Conservation (phyloP, 257 asterid species). For the Penstemon newberryi region DNA sequence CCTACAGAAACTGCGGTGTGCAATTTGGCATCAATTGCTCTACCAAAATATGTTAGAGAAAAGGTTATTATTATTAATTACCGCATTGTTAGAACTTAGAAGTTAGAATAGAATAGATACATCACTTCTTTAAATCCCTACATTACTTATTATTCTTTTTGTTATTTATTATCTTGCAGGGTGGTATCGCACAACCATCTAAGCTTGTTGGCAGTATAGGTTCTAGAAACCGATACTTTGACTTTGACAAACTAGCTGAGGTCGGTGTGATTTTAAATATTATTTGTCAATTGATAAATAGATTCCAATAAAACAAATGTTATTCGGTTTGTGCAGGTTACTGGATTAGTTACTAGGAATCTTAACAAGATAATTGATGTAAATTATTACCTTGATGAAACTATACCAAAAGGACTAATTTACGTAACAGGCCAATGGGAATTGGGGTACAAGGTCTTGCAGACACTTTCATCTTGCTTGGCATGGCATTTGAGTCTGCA, state of each 20-base stretch:
- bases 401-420: conserved; percentile 83
- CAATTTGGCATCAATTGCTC: conserved; percentile 94
- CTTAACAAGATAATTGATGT: conserved; percentile 88
- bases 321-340: conserved; percentile 55
- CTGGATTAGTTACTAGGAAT: conserved; percentile 67
- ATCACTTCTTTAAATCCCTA: not conserved
- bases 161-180: conserved; percentile 41
- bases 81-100: not conserved
- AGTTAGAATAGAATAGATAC: not conserved
- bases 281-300: not conserved
- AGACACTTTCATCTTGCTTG: conserved; percentile 90
- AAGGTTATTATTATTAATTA: conserved; percentile 48
- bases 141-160: not conserved
- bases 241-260: conserved; percentile 93
- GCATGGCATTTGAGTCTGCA: conserved; percentile 97
- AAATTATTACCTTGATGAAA: conserved; percentile 90
- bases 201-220: conserved; percentile 95
- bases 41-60: conserved; percentile 88
- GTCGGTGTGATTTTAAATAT: conserved; percentile 36
- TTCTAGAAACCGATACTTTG: conserved; percentile 74
- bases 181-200: conserved; percentile 77
- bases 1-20: conserved; percentile 96
- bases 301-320: not conserved
- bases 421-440: conserved; percentile 93
- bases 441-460: conserved; percentile 99